A percentile compares a stretch with the other conserved stretches of the same genome.
phyloP scores from a whole-genome alignment of 78 protist genomes.

The Dictyostelium brefeldianum region DNA sequence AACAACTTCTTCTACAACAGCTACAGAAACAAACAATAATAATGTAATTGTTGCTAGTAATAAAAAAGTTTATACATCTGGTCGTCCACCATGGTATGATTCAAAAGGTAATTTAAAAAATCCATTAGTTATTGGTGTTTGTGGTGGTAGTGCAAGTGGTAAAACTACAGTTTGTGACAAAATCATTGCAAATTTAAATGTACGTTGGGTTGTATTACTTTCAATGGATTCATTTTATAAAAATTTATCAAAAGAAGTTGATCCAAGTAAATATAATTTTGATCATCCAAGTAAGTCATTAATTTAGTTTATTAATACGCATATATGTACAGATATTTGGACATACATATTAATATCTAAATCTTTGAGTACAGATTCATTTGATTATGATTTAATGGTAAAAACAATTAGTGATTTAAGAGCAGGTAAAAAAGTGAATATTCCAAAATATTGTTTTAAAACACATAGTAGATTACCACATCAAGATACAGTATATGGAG shows the following conservation, averaged over 20 bases:
- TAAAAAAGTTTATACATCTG: slow-evolving; percentile 61
- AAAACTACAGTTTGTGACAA: slow-evolving; percentile 86
- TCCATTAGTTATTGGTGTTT: slow-evolving; percentile 87
- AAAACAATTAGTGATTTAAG: slow-evolving; percentile 65
- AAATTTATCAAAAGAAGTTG: slow-evolving; percentile 44
- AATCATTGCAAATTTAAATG: slow-evolving; percentile 63
- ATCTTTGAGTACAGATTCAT: slow-evolving; percentile 68
- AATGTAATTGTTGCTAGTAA: not conserved
- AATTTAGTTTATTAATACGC: too few species aligned
- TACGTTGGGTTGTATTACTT: slow-evolving; percentile 53
- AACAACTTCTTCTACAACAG: not conserved
- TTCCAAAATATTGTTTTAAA: slow-evolving; percentile 86
- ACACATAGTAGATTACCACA: slow-evolving; percentile 77
- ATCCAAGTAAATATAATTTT: slow-evolving; percentile 74
- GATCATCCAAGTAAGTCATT: slow-evolving; percentile 83
- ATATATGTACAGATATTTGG: not conserved
- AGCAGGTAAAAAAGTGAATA: slow-evolving; percentile 78
- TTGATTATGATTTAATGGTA: slow-evolving; percentile 78
- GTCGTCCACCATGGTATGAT: slow-evolving; percentile 88
- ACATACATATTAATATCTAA: not conserved
- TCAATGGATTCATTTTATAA: slow-evolving; percentile 85
- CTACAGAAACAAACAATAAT: too few species aligned
- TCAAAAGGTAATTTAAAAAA: slow-evolving; percentile 50
- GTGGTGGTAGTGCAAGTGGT: slow-evolving; percentile 90
- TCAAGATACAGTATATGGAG: slow-evolving; percentile 68